phyloP scores from a whole-genome alignment of 1,284 basidiomycete genomes.

The Mycosarcoma maydis region DNA sequence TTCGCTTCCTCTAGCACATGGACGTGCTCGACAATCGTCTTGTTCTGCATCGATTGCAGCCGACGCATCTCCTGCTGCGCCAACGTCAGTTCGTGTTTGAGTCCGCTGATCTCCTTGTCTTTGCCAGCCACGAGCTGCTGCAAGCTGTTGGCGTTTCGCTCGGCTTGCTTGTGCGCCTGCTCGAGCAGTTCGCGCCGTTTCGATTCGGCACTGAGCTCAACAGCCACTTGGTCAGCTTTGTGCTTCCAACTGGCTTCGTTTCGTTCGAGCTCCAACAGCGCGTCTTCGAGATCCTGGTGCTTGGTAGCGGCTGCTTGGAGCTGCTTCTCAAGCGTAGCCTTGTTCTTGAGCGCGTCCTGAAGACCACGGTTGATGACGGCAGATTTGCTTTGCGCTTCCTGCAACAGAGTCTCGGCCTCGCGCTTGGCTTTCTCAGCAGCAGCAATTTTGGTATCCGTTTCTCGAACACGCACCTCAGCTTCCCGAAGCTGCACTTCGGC shows the following conservation, averaged over 20 bases:
- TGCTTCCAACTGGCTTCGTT: slow-evolving; percentile 48
- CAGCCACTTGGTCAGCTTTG: slow-evolving; percentile 49
- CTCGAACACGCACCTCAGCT: slow-evolving; percentile 53
- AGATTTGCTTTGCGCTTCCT: slow-evolving; percentile 74
- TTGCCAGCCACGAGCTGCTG: slow-evolving; percentile 79
- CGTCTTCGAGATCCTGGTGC: slow-evolving; percentile 59
- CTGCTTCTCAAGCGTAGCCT: slow-evolving; percentile 75
- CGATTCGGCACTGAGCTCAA: slow-evolving; percentile 57
- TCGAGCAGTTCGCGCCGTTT: slow-evolving; percentile 65
- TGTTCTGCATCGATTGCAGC: slow-evolving; percentile 80
- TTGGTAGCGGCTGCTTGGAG: slow-evolving; percentile 74
- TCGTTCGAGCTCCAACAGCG: slow-evolving; percentile 55
- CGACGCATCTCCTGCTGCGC: slow-evolving; percentile 75
- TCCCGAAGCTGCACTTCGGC: slow-evolving; percentile 29
- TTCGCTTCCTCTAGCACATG: slow-evolving; percentile 97
- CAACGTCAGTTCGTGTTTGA: slow-evolving; percentile 76
- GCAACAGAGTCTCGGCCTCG: slow-evolving; percentile 79
- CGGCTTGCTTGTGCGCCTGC: slow-evolving; percentile 72
- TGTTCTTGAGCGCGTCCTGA: slow-evolving; percentile 35
- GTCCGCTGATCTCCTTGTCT: slow-evolving; percentile 83
- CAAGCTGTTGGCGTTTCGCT: slow-evolving; percentile 70
- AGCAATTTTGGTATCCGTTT: slow-evolving; percentile 72
- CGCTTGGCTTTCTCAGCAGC: slow-evolving; percentile 79
- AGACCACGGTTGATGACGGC: slow-evolving; percentile 49
- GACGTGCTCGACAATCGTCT: slow-evolving; percentile 98